phyloP scores from a whole-genome alignment of 768 basidiomycete genomes.

The Lentinula raphanica region DNA sequence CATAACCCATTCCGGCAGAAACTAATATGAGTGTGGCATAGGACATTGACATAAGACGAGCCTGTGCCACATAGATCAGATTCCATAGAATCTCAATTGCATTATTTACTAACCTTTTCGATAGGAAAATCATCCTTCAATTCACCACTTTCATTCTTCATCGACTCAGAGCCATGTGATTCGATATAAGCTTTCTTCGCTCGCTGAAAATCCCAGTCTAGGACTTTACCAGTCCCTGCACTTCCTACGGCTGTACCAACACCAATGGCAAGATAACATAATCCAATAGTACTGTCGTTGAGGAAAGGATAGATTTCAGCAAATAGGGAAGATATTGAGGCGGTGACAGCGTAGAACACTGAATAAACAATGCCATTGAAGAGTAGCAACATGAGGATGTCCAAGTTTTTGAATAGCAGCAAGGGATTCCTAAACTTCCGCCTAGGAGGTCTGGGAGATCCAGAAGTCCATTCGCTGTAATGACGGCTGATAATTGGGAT shows the following conservation, averaged over 20 bases:
- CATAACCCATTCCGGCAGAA: constrained; percentile 34
- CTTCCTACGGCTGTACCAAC: constrained; percentile 65
- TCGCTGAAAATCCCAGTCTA: constrained; percentile 59
- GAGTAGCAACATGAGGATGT: constrained; percentile 48
- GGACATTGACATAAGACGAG: constrained; percentile 31
- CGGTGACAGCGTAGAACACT: constrained; percentile 55
- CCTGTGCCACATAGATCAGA: constrained; percentile 9
- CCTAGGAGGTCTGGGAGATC: constrained; percentile 30
- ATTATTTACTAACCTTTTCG: constrained; percentile 42
- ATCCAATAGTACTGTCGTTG: constrained; percentile 59
- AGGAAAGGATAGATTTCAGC: constrained; percentile 49
- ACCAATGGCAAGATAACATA: constrained; percentile 76
- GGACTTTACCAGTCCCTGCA: constrained; percentile 49
- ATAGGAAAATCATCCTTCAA: constrained; percentile 61
- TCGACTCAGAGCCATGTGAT: constrained; percentile 37
- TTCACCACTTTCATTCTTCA: constrained; percentile 36
- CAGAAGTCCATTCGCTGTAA: constrained; percentile 20
- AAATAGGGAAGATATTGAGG: constrained; percentile 61
- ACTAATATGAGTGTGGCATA: constrained; percentile 25
- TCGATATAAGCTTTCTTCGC: constrained; percentile 36
- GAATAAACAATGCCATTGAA: constrained; percentile 49
- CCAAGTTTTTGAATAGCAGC: constrained; percentile 46
- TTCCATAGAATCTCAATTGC: constrained; percentile 33
- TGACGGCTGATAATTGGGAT: constrained; percentile 40
- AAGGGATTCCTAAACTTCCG: constrained; percentile 51